Base-by-base conservation (phyloP, 2,329 filamentous ascomycete species). In the Neopestalotiopsis rosae region DNA sequence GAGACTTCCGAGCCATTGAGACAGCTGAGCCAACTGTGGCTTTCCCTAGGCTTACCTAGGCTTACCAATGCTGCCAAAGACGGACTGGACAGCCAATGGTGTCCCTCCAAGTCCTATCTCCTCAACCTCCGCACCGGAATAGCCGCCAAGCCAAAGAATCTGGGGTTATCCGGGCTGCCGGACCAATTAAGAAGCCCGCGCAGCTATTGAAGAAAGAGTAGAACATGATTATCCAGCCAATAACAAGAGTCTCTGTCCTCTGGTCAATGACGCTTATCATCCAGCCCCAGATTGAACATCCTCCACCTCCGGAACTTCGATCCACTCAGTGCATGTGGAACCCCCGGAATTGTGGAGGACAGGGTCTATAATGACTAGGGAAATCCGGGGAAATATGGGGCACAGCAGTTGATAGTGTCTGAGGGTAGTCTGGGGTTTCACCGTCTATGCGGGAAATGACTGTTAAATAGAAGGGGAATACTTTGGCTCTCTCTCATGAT, bases 81-180 rank as follows among this genome's bases (percentile, higher is more conserved):
- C n/a, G 17, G 45, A 65, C 14, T 10, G 24, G 40, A 5, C 3
- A 6, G 2, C 28, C 40, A 7, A 14, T 28, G 12, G n/a, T 65
- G 24, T 24, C 32, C 14, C 30, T 24, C 57, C 49, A 59, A 20
- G 17, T 13, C 5, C 30, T 10, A n/a, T 62, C 59, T 40, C 32
- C 59, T 59, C 57, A 59, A 9, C n/a, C 57, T 65, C 62, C 62
- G 38, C 62, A 65, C 62, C 62, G 62, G 62, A 52, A 65, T 30
- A 49, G 10, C 62, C 62, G 62, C 62, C 62, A 65, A 45, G n/a
- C 12, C 4, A 32, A 24, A 17, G 13, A 34, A 3, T 34, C 59
- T 14, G 59, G n/a, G n/a, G n/a, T 34, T 59, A 59, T 56, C 17
- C 5, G 59, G 28, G 32, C 14, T 40, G n/a, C 34, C 30, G 28